A percentile compares a stretch with the other conserved stretches of the same genome.
These are phyloP conservation scores for Leccinum obscurum DNA, from an alignment of 768 basidiomycete genomes.

Conservation along the genomic window DNA sequence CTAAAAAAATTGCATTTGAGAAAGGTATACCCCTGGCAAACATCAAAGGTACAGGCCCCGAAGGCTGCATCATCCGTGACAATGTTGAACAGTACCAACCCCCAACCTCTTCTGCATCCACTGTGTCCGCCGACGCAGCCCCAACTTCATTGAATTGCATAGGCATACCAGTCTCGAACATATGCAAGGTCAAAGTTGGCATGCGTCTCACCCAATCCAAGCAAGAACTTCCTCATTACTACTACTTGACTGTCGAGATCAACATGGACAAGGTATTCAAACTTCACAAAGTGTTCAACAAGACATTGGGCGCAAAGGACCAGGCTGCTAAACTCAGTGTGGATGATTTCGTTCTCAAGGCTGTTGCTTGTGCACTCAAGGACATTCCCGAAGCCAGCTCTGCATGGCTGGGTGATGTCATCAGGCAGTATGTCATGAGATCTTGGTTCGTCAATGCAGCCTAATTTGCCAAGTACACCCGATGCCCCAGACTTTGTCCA, in stretches of 20 bases:
- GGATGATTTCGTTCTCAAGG: slow-evolving; percentile 98
- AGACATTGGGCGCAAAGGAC: slow-evolving; percentile 79
- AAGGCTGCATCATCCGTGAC: slow-evolving; percentile 90
- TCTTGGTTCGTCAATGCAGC: too few species aligned
- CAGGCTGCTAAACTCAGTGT: slow-evolving; percentile 93
- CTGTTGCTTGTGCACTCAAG: slow-evolving; percentile 81
- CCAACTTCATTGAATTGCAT: slow-evolving; percentile 72
- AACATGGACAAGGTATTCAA: slow-evolving; percentile 97
- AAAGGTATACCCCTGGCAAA: slow-evolving; percentile 87
- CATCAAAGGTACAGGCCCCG: slow-evolving; percentile 91
- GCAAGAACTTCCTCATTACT: slow-evolving; percentile 86
- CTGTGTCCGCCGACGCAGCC: slow-evolving; percentile 45
- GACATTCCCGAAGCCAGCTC: slow-evolving; percentile 39
- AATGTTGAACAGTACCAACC: slow-evolving; percentile 92
- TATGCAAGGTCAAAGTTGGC: slow-evolving; percentile 88
- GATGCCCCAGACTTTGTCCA: too few species aligned
- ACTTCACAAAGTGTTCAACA: slow-evolving; percentile 95
- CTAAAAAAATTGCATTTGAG: slow-evolving; percentile 96
- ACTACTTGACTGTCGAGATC: slow-evolving; percentile 92
- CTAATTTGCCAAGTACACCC: too few species aligned
- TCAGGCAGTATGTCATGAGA: too few species aligned
- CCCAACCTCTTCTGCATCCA: slow-evolving; percentile 43
- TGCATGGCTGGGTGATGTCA: too few species aligned
- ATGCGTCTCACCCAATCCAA: slow-evolving; percentile 89
- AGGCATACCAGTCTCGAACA: slow-evolving; percentile 89